phyloP scores from a whole-genome alignment of 192 early-diverging fungal genomes.

The Anaeromyces robustus region DNA sequence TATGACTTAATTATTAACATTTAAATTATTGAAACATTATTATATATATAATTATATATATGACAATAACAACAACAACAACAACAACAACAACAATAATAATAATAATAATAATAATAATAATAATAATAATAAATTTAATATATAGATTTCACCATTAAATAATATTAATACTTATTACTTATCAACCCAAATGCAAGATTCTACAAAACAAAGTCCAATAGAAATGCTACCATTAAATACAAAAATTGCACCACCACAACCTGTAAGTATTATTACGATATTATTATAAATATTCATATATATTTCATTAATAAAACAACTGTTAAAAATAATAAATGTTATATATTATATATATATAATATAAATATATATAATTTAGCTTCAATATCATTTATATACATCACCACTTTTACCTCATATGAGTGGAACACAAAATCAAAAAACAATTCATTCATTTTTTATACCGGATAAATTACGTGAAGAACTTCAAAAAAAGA shows the following conservation, averaged over 20 bases:
- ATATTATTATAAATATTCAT: no score
- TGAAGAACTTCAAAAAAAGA: slow-evolving; percentile 57
- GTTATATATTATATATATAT: neutral
- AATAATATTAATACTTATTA: neutral
- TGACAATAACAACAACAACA: no score
- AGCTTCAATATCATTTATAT: slow-evolving; percentile 67
- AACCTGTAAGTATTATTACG: neutral
- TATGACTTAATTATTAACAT: no score
- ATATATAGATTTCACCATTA: neutral
- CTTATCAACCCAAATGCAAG: neutral
- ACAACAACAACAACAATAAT: no score
- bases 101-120: no score
- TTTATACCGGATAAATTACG: slow-evolving; percentile 72
- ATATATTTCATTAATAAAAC: no score
- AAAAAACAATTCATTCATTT: slow-evolving; percentile 64
- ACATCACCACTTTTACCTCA: slow-evolving; percentile 42
- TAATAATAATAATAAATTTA: neutral
- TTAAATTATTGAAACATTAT: no score
- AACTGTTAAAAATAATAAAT: no score
- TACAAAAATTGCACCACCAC: neutral
- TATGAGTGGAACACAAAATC: slow-evolving; percentile 51
- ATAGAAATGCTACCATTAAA: neutral
- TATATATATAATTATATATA: no score
- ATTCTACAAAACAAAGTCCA: neutral
- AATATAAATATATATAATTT: no score